Evolutionary conservation across 371 early-diverging fungal genomes (phyloP), one percentile per base, ranked within the genome.

Genomic region (Mucor saturninus): DNA sequence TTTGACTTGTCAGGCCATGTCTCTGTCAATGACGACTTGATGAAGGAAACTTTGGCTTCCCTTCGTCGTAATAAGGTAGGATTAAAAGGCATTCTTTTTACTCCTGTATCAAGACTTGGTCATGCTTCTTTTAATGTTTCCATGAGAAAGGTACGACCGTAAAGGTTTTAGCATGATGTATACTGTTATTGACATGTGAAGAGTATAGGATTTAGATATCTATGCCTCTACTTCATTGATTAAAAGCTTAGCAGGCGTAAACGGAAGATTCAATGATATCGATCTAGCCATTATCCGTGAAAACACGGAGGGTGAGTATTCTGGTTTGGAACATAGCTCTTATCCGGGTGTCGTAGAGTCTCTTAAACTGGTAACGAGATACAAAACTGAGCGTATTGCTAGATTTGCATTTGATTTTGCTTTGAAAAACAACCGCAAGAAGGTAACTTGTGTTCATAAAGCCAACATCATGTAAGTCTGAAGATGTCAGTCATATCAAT

Each of bases 241-340:
- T 73, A 89, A 89, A 76, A 96, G 96, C 83, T 80, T 95, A 48
- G 90, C 91, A 14, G 91, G 93, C 64, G 83, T 87, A 51, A 75
- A 87, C 6, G 85, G 95, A 46, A 92, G 97, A 68, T 93, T 95
- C 80, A 83, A 88, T 68, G 84, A 91, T 64, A 94, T 98, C 61
- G 94, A 98, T 83, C 90, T 98, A 84, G 93, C 94, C 64, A 95
- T 98, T 67, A 96, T 98, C 74, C 93, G 98, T 84, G 98, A 98
- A 79, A 98, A 98, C 85, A 98, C 98, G 29, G 98, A 98, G 80
- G 98, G 98, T 67, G 97, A 97, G 84, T 98, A 98, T 86, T 91
- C 95, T 72, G 98, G 98, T 14, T 85, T 96, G 61, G 98, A 98
- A 84, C 98, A 98, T 84, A 88, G 92, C 90, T 94, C 97, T 59